phyloP scores from a whole-genome alignment of 352 stramenopile species.

The Phytophthora pinifolia region DNA sequence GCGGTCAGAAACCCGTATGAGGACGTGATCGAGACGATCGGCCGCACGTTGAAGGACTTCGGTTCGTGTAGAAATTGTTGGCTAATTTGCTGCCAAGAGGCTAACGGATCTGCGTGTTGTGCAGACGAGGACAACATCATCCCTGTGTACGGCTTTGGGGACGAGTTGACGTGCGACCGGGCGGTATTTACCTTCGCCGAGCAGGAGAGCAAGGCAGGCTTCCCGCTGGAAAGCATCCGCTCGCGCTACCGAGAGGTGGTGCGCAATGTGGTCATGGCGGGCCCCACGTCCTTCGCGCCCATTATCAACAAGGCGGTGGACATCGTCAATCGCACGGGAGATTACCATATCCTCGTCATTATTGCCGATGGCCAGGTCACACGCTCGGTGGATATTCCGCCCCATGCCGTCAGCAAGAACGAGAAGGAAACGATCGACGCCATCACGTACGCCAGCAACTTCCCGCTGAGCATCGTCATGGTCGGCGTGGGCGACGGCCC shows the following conservation, averaged over 20 bases:
- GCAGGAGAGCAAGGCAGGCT: slow-evolving; percentile 39
- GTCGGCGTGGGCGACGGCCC: slow-evolving; percentile 80
- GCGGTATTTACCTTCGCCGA: slow-evolving; percentile 74
- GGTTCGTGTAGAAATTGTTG: slow-evolving; percentile 30
- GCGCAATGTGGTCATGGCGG: slow-evolving; percentile 74
- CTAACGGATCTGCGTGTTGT: slow-evolving; percentile 7
- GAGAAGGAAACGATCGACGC: slow-evolving; percentile 89
- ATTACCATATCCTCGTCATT: slow-evolving; percentile 89
- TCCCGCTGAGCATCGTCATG: slow-evolving; percentile 81
- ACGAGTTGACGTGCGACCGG: slow-evolving; percentile 76
- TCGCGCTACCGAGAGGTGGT: slow-evolving; percentile 70
- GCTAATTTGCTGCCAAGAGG: neutral
- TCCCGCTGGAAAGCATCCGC: slow-evolving; percentile 68
- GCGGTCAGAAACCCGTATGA: slow-evolving; percentile 73
- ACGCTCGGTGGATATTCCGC: slow-evolving; percentile 74
- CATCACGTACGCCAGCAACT: slow-evolving; percentile 80
- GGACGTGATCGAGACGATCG: slow-evolving; percentile 82
- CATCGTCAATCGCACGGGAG: slow-evolving; percentile 75
- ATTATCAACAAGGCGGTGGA: slow-evolving; percentile 82
- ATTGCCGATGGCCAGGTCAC: slow-evolving; percentile 88
- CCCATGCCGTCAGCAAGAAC: slow-evolving; percentile 77
- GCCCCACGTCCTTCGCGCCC: slow-evolving; percentile 85
- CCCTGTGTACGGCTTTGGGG: slow-evolving; percentile 82
- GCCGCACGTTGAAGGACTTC: slow-evolving; percentile 71
- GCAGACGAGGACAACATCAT: slow-evolving; percentile 87